Percentiles rank a stretch among this genome's conserved stretches.
Conservation (phyloP, 164 flowering plant genomes). For the Aristolochia fimbriata region DNA sequence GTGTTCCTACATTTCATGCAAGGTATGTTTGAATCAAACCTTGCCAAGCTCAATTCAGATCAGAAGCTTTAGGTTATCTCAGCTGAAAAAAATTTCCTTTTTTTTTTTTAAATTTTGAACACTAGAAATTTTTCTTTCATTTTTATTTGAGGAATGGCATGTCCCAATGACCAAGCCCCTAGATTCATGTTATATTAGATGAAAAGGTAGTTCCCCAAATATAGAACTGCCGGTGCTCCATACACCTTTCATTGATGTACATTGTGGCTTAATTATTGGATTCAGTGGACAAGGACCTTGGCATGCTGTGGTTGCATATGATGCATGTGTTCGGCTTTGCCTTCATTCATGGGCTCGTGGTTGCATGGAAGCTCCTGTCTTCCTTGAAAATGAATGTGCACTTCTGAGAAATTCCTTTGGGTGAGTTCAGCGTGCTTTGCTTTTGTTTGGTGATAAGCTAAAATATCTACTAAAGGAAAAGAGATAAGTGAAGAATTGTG, state of each 20-base stretch:
- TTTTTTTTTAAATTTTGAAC: slow-evolving; percentile 1
- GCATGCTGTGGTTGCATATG: slow-evolving; percentile 84
- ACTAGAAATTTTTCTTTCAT: not conserved
- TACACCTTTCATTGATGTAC: too few relatives aligned
- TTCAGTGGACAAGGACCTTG: slow-evolving; percentile 82
- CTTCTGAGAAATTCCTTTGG: slow-evolving; percentile 63
- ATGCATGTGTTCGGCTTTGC: slow-evolving; percentile 91
- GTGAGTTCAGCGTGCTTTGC: slow-evolving; percentile 29
- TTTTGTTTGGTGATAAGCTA: not conserved
- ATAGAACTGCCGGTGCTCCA: too few relatives aligned
- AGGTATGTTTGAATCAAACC: slow-evolving; percentile 31
- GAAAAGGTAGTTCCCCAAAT: too few relatives aligned
- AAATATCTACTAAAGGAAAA: not conserved
- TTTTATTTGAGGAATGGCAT: not conserved
- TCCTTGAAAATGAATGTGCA: slow-evolving; percentile 83
- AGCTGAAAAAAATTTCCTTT: not conserved
- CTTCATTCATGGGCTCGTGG: slow-evolving; percentile 93
- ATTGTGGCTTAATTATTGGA: not conserved
- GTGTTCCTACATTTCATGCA: slow-evolving; percentile 84
- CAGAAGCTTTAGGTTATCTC: too few relatives aligned
- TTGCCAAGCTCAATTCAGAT: too few relatives aligned
- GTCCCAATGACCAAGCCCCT: too few relatives aligned
- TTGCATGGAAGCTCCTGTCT: slow-evolving; percentile 77
- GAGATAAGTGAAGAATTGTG: too few relatives aligned
- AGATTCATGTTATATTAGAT: too few relatives aligned